Base-by-base conservation (phyloP, 179 eudicot genomes). In the Silene coronaria region DNA sequence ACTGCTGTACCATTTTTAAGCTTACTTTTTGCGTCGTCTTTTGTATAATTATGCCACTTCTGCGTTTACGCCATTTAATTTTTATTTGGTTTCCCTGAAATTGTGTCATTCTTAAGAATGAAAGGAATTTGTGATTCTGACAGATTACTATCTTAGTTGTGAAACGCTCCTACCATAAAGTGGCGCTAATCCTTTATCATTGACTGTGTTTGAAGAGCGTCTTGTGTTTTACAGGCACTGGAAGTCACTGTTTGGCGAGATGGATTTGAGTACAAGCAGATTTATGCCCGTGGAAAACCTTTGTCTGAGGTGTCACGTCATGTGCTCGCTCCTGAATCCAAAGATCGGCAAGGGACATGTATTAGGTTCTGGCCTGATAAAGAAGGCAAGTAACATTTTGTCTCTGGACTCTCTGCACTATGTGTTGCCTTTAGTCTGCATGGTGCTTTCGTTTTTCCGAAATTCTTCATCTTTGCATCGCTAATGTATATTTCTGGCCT, bases 171-270 rank as follows among this genome's bases (percentile, higher is more conserved):
- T 66, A 46, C 3, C 24, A 58, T 36, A 19, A 13, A 28, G 13
- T 36, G 67, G 30, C 45, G 61, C 67, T 27, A 57, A 55, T 30
- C 14, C 27, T 21, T 38, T 74, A 0, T 62, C 16, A 61, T 53
- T 27, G 24, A 24, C n/a, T 36, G 27, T 2, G 21, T 70, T 17
- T 71, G 61, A 78, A 22, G 61, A 71, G 65, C 17, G 69, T 19
- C 4, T 3, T 61, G 67, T 48, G 61, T 62, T 27, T 13, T 79
- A 57, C 85, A 95, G 99, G 84, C 82, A 55, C 84, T 95, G 48
- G 97, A 95, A 84, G 86, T 95, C 70, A 92, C 91, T 45, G 91
- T 95, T 67, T 90, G 97, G 96, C 87, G 99, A 59, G 92, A 91
- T 87, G 93, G 95, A 45, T 88, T 71, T 82, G 91, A 92, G 81